Evolutionary conservation across 805 yeast genomes (phyloP).

Genomic region (Clavispora asparagi): DNA sequence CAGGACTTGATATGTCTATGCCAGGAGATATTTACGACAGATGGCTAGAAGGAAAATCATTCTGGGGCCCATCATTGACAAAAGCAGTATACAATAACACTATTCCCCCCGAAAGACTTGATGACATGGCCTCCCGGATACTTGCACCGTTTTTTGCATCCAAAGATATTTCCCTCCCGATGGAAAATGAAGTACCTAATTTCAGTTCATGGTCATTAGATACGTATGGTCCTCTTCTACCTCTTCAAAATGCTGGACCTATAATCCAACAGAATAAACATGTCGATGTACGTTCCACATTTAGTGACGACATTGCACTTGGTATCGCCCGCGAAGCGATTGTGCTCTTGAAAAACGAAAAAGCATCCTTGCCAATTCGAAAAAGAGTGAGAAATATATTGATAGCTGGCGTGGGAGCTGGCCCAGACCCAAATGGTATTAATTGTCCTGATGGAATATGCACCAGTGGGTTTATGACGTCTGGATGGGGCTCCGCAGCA

Average conservation of each 20-base stretch:
- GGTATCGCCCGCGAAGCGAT: constrained; percentile 55
- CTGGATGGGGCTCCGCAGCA: constrained; percentile 66
- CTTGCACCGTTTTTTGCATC: constrained; percentile 51
- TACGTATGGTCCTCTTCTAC: constrained; percentile 49
- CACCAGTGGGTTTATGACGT: constrained; percentile 48
- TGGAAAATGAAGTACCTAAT: constrained; percentile 43
- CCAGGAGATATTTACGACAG: constrained; percentile 53
- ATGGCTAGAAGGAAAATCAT: constrained; percentile 49
- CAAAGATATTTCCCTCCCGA: constrained; percentile 32
- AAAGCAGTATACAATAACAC: constrained; percentile 52
- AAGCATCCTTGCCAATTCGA: constrained; percentile 48
- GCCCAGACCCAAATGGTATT: constrained; percentile 45
- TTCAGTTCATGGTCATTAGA: constrained; percentile 57
- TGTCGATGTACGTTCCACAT: constrained; percentile 46
- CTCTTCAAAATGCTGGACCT: constrained; percentile 53
- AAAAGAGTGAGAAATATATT: constrained; percentile 32
- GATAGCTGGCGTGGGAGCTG: constrained; percentile 52
- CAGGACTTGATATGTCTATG: constrained; percentile 65
- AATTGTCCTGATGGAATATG: constrained; percentile 50
- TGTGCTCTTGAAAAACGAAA: constrained; percentile 49
- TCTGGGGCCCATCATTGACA: constrained; percentile 55
- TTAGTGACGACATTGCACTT: constrained; percentile 44
- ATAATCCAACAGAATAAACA: constrained; percentile 50
- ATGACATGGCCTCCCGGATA: constrained; percentile 60
- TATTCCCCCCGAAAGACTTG: constrained; percentile 45